phyloP scores from a whole-genome alignment of 306 rosid genomes.

The Quillaja saponaria region DNA sequence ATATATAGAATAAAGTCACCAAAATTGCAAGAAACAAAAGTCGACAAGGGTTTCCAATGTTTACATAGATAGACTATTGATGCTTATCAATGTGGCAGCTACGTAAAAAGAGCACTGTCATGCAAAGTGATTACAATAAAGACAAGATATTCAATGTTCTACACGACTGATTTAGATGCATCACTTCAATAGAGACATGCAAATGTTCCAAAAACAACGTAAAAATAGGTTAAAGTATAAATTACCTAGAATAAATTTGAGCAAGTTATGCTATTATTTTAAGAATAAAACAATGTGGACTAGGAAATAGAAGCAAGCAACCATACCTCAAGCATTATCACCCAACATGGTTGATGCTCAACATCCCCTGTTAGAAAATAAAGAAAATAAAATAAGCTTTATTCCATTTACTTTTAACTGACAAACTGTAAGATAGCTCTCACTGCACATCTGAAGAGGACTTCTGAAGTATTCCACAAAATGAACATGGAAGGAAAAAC shows the following conservation, averaged over 20 bases:
- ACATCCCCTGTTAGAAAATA: constrained; percentile 58
- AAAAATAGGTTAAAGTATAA: too few relatives aligned
- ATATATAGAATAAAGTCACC: too few relatives aligned
- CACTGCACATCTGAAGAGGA: constrained; percentile 28
- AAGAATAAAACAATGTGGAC: constrained; percentile 3
- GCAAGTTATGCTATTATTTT: constrained; percentile 6
- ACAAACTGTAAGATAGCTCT: constrained; percentile 13
- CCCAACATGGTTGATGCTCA: constrained; percentile 92
- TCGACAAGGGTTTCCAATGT: too few relatives aligned
- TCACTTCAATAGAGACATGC: too few relatives aligned
- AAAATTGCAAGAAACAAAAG: too few relatives aligned
- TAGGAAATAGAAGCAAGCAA: constrained; percentile 25
- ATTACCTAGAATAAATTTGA: constrained; percentile 22
- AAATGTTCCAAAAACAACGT: too few relatives aligned
- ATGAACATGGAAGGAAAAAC: background rate
- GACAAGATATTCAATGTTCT: too few relatives aligned
- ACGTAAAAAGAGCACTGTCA: too few relatives aligned
- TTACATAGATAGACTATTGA: too few relatives aligned
- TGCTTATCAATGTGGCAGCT: too few relatives aligned
- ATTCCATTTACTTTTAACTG: constrained; percentile 7
- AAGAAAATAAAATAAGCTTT: constrained; percentile 14
- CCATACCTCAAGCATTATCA: constrained; percentile 93
- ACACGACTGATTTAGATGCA: too few relatives aligned
- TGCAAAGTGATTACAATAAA: too few relatives aligned
- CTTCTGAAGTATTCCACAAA: background rate